Percentiles rank a stretch among this genome's conserved stretches.
Conservation (phyloP, 257 asterid species). For the Nicotiana tabacum region DNA sequence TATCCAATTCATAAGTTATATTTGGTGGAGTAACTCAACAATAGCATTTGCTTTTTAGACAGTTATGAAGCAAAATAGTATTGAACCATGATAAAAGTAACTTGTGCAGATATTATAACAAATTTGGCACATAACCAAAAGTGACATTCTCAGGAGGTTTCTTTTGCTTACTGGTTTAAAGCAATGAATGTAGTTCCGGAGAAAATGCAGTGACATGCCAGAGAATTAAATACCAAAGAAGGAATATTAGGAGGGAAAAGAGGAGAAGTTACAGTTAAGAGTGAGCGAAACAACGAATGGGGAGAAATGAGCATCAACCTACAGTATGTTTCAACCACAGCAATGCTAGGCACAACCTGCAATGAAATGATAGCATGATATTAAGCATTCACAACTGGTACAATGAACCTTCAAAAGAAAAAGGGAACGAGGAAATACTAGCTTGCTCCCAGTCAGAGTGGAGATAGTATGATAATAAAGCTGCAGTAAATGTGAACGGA, state of each 20-base stretch:
- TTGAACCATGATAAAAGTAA: not conserved
- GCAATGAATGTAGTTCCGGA: not conserved
- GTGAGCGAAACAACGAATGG: constrained; percentile 89
- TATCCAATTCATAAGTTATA: not conserved
- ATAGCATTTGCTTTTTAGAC: not conserved
- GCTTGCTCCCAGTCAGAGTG: constrained; percentile 7
- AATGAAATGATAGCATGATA: constrained; percentile 11
- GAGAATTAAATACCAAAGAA: constrained; percentile 8
- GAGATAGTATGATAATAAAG: constrained; percentile 9
- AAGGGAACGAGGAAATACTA: not conserved
- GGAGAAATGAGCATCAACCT: constrained; percentile 84
- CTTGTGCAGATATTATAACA: not conserved
- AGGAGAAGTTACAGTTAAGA: constrained; percentile 50
- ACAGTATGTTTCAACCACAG: constrained; percentile 94
- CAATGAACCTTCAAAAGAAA: not conserved
- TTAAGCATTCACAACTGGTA: not conserved
- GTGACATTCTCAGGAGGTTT: not conserved
- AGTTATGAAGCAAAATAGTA: not conserved
- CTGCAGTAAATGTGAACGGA: not conserved
- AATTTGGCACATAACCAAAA: not conserved
- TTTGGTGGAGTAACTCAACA: not conserved
- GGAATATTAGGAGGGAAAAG: not conserved
- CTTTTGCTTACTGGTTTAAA: constrained; percentile 5
- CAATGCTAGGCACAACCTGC: constrained; percentile 95
- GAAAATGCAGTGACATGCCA: not conserved